phyloP scores from a whole-genome alignment of 306 rosid species.

The Trichosanthes cucumerina region DNA sequence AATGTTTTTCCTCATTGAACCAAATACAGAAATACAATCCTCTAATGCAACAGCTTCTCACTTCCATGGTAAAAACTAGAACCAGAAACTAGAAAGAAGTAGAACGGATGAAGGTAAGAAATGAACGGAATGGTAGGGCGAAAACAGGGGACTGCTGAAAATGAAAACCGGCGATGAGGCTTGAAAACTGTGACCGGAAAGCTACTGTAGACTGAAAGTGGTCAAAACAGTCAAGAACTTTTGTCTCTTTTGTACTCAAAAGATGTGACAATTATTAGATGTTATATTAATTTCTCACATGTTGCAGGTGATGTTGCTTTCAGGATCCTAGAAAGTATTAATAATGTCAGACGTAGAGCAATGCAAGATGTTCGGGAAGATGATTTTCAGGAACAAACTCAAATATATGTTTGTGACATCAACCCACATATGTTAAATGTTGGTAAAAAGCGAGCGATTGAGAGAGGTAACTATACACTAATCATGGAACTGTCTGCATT shows the following conservation, averaged over 20 bases:
- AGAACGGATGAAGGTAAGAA: no score
- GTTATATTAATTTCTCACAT: background rate
- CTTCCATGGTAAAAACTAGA: no score
- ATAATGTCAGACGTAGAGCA: constrained; percentile 60
- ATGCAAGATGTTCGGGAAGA: constrained; percentile 36
- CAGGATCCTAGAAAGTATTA: constrained; percentile 60
- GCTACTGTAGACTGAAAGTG: no score
- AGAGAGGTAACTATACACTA: constrained; percentile 46
- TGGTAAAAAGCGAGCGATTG: constrained; percentile 58
- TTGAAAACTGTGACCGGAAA: no score
- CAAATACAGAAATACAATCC: no score
- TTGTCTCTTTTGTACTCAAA: background rate
- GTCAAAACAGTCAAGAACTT: no score
- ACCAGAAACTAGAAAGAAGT: no score
- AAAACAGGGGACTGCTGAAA: no score
- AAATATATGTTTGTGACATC: constrained; percentile 74
- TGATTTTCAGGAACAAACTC: constrained; percentile 53
- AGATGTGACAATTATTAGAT: background rate
- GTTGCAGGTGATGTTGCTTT: constrained; percentile 94
- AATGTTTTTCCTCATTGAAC: no score
- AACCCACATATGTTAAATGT: constrained; percentile 82
- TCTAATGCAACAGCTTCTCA: no score
- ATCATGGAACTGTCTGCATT: constrained; percentile 12
- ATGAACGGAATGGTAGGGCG: no score
- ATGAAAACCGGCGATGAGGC: no score